These are phyloP conservation scores for Thalassia testudinum DNA, from an alignment of 116 monocot genomes.

Conservation along the genomic window DNA sequence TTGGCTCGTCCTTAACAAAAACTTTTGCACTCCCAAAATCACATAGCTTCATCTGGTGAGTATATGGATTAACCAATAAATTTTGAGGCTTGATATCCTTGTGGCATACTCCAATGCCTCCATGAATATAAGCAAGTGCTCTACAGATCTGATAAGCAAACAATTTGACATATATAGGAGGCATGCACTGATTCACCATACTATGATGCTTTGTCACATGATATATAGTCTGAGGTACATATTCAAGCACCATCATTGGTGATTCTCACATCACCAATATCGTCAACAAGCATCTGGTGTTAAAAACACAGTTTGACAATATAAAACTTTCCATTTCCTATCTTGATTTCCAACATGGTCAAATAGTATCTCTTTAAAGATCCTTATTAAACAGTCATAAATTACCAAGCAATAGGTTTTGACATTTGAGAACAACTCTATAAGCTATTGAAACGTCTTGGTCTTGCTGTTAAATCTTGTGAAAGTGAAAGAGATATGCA, in stretches of 20 bases:
- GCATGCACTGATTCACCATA: constrained; percentile 49
- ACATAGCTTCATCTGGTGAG: constrained; percentile 79
- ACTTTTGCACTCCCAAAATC: constrained; percentile 97
- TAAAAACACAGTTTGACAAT: too few species aligned
- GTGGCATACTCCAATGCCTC: constrained; percentile 47
- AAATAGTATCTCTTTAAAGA: too few species aligned
- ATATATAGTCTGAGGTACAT: constrained; percentile 69
- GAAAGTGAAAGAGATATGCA: constrained; percentile 69
- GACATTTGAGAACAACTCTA: constrained; percentile 76
- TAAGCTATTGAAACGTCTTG: constrained; percentile 58
- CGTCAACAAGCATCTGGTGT: too few species aligned
- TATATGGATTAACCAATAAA: constrained; percentile 84
- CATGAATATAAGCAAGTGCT: constrained; percentile 14
- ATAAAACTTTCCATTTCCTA: too few species aligned
- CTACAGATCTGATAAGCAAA: constrained; percentile 70
- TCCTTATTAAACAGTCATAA: too few species aligned
- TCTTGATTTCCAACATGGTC: too few species aligned
- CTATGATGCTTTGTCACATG: constrained; percentile 41
- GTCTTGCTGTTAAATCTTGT: constrained; percentile 65
- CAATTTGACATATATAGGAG: constrained; percentile 61
- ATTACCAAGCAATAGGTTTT: too few species aligned
- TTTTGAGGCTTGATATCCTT: constrained; percentile 87
- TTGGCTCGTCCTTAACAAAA: constrained; percentile 51
- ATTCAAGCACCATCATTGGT: constrained; percentile 84
- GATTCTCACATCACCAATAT: too few species aligned